Evolutionary conservation across 2,329 filamentous ascomycete genomes (phyloP).

Genomic region (Aspergillus fijiensis): DNA sequence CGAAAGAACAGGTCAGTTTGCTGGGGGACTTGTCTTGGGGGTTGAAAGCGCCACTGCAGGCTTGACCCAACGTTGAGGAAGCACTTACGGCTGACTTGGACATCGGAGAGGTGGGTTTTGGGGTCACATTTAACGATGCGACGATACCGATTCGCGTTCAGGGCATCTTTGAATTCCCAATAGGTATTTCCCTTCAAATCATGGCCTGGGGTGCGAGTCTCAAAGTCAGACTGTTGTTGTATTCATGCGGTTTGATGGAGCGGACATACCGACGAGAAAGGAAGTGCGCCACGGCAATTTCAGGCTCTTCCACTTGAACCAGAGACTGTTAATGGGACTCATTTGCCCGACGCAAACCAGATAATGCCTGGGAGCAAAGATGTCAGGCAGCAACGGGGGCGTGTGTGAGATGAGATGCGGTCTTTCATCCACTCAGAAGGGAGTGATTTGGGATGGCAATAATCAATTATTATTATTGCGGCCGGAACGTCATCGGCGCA

Average conservation of each 20-base stretch:
- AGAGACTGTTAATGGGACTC: slow-evolving; percentile 49
- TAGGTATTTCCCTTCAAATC: slow-evolving; percentile 65
- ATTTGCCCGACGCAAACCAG: slow-evolving; percentile 26
- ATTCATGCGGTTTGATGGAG: not conserved
- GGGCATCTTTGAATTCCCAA: slow-evolving; percentile 64
- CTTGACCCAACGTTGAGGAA: not conserved
- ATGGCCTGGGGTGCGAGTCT: slow-evolving; percentile 45
- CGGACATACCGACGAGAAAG: slow-evolving; percentile 55
- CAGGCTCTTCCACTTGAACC: slow-evolving; percentile 64
- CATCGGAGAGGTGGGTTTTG: slow-evolving; percentile 57
- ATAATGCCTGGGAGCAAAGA: not conserved
- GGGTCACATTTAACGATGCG: slow-evolving; percentile 59
- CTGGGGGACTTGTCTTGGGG: not conserved
- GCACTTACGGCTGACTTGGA: slow-evolving; percentile 57
- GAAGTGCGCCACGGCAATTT: slow-evolving; percentile 62
- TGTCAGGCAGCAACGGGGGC: not conserved
- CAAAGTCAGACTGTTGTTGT: not conserved
- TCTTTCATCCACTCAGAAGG: not conserved
- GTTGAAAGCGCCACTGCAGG: not conserved
- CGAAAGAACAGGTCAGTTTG: slow-evolving; percentile 17
- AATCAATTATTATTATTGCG: not conserved
- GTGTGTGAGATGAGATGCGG: not conserved
- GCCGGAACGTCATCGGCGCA: slow-evolving; percentile 1
- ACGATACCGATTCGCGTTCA: slow-evolving; percentile 55
- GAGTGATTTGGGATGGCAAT: not conserved